Evolutionary conservation across 495 filamentous ascomycete species (phyloP).

Genomic region (Penicillium cataractarum): DNA sequence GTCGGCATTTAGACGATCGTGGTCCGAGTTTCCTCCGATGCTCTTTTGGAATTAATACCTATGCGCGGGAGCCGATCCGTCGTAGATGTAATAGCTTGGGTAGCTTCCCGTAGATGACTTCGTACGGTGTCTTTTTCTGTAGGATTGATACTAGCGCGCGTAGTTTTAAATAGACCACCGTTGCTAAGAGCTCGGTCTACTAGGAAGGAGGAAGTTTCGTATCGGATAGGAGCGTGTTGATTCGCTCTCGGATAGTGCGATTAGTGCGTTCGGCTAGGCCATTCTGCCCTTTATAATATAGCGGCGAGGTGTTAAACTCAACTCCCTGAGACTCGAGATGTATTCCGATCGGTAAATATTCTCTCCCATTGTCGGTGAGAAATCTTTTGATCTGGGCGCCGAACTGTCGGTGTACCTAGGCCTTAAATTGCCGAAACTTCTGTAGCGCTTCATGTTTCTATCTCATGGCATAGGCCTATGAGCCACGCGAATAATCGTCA

Average conservation of each 20-base stretch:
- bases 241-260: too few species aligned
- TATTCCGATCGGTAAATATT: neutral
- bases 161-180: neutral
- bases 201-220: too few species aligned
- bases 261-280: too few species aligned
- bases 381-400: neutral
- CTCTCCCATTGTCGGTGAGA: neutral
- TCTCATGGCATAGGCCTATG: neutral
- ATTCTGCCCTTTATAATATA: too few species aligned
- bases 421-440: neutral
- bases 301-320: too few species aligned
- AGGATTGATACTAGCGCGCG: too few species aligned
- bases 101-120: neutral
- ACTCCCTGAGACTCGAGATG: too few species aligned
- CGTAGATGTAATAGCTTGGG: neutral
- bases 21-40: neutral
- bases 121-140: too few species aligned
- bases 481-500: constrained; percentile 14
- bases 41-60: neutral
- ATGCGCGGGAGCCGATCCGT: neutral
- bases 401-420: neutral
- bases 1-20: neutral
- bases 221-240: too few species aligned
- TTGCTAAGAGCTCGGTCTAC: too few species aligned
- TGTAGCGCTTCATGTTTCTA: neutral